Percentiles rank a stretch among this genome's conserved stretches.
phyloP scores from a whole-genome alignment of 768 basidiomycete species.

The Termitomyces sp. region DNA sequence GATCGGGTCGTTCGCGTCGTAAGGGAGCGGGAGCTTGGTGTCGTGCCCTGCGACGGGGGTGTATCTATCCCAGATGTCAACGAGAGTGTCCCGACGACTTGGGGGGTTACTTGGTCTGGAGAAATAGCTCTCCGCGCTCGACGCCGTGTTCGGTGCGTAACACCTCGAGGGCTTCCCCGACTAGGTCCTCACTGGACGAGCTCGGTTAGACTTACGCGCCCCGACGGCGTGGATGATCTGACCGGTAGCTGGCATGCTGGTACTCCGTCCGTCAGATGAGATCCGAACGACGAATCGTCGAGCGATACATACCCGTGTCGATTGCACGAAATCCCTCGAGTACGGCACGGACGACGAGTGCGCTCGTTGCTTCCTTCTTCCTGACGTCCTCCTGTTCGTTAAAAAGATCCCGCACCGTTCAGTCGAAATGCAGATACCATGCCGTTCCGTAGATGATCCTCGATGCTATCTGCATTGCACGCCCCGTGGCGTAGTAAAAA shows the following conservation, averaged over 20 bases:
- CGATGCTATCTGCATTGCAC: constrained; percentile 22
- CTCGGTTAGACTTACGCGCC: not conserved
- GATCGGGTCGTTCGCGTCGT: constrained; percentile 50
- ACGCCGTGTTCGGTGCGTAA: constrained; percentile 54
- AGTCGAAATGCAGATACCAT: constrained; percentile 32
- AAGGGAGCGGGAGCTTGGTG: constrained; percentile 62
- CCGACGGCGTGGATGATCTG: constrained; percentile 5
- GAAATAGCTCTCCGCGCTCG: constrained; percentile 63
- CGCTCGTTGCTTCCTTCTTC: constrained; percentile 71
- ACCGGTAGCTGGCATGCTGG: constrained; percentile 70
- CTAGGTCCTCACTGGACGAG: constrained; percentile 64
- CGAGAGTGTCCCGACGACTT: too few relatives aligned
- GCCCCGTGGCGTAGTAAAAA: constrained; percentile 3
- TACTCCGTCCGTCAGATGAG: not conserved
- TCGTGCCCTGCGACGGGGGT: constrained; percentile 76
- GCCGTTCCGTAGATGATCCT: constrained; percentile 60
- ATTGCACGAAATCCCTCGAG: constrained; percentile 75
- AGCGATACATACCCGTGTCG: constrained; percentile 58
- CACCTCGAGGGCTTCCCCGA: constrained; percentile 64
- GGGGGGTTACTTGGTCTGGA: constrained; percentile 69
- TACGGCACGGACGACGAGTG: constrained; percentile 67
- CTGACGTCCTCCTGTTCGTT: constrained; percentile 27
- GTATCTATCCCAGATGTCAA: constrained; percentile 40
- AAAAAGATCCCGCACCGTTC: not conserved
- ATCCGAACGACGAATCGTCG: not conserved